These are phyloP conservation scores for Leccinum subtestaceum DNA, from an alignment of 768 basidiomycete species.

Conservation along the genomic window DNA sequence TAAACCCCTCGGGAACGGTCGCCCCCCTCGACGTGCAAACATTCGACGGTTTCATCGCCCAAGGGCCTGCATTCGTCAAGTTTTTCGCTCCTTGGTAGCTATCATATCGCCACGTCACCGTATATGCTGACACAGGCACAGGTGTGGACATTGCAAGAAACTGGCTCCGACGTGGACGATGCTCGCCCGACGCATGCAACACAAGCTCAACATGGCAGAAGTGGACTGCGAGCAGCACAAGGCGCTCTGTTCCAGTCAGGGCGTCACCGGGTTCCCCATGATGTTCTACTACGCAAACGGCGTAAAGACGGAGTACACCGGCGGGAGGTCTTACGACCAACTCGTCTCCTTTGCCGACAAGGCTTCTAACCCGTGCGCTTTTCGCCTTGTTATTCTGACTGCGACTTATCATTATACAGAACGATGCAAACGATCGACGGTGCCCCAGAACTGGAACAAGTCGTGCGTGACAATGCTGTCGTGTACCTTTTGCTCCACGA, in stretches of 20 bases:
- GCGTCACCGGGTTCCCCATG: conserved; percentile 81
- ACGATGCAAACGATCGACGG: conserved; percentile 22
- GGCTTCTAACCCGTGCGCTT: conserved; percentile 64
- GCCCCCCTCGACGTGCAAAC: conserved; percentile 27
- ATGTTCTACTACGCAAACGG: conserved; percentile 63
- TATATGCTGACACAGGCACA: conserved; percentile 14
- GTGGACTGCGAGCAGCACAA: conserved; percentile 85
- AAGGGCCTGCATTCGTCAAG: conserved; percentile 62
- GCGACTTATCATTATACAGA: neutral
- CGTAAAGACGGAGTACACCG: conserved; percentile 71
- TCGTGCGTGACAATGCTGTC: conserved; percentile 15
- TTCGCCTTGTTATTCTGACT: conserved; percentile 8
- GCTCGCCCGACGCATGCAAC: conserved; percentile 68
- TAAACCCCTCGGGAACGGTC: conserved; percentile 28
- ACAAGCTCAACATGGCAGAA: conserved; percentile 74
- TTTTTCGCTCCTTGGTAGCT: conserved; percentile 89
- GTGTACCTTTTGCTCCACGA: conserved; percentile 53
- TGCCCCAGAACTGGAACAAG: conserved; percentile 3
- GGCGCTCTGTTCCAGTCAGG: conserved; percentile 61
- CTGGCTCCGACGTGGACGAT: conserved; percentile 79
- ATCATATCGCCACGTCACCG: neutral
- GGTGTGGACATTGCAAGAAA: conserved; percentile 97
- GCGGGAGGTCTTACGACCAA: conserved; percentile 67
- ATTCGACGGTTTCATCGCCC: conserved; percentile 39
- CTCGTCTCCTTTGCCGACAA: conserved; percentile 74